Base-by-base conservation (phyloP, 2,329 filamentous ascomycete species). In the Xylariomycetidae sp. region DNA sequence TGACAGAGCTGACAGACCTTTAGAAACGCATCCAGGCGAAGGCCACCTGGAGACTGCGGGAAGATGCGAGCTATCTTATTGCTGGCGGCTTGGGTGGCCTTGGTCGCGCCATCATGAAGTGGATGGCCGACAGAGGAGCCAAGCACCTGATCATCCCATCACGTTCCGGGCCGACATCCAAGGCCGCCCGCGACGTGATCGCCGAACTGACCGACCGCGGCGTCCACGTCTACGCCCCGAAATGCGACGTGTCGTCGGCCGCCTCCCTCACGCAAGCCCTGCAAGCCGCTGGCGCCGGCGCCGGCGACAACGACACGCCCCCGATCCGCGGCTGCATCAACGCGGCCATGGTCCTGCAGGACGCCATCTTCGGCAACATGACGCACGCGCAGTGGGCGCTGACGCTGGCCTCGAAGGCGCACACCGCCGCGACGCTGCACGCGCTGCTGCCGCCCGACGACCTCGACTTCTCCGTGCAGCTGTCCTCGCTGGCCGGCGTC, bases 251-350 rank as follows among this genome's bases (percentile, higher is more conserved):
- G n/a, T 46, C 47, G 13, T 46, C 40, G 2, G 16, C 20, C 0
- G 22, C 36, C 15, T 37, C 41, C 2, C 35, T 51, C 1, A 27
- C 34, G 5, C 23, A 19, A 9, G 34, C 40, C 1, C 34, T 51
- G 5, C 30, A 42, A n/a, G 40, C 43, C 10, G 46, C 32, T 22
- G 32, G 25, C 18, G 40, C 43, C 10, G 46, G 34, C 23, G 32
- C 27, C 18, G 25, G 32, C 4, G 25, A 17, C 18, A 38, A 25
- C 5, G 14, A 8, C 20, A 48, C 49, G 44, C 44, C 46, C 3
- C 61, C 63, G 2, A 54, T 69, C 16, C 48, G 51, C 22, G 66
- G 67, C 8, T 54, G 67, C 12, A 52, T 70, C 25, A 63, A 69
- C 28, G 52, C 52, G 4, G 58, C 62, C 3, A 65, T 69, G 62